These are phyloP conservation scores for Auricularia sp. DNA, from an alignment of 768 basidiomycete genomes.

Conservation along the genomic window DNA sequence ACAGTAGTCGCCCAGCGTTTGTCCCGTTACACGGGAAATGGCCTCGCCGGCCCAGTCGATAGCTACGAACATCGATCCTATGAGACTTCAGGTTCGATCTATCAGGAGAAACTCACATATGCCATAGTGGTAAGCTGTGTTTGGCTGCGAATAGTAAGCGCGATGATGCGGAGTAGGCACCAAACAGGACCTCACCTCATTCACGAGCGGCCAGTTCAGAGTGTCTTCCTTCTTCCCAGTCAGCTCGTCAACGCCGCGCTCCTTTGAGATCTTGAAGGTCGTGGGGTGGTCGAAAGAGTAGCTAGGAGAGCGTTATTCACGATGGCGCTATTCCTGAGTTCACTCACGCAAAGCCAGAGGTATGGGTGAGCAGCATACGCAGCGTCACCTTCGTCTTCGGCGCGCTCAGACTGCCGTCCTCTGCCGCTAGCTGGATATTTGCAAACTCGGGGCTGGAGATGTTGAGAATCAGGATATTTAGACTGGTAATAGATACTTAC, in stretches of 20 bases:
- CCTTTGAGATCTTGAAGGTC: too few species aligned
- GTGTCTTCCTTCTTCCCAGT: neutral
- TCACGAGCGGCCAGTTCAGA: neutral
- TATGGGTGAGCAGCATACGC: constrained; percentile 2
- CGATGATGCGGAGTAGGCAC: neutral
- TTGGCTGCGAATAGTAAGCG: neutral
- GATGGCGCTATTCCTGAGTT: neutral
- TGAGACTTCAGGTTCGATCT: too few species aligned
- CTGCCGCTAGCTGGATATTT: neutral
- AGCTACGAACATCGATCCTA: too few species aligned
- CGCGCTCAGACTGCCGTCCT: neutral
- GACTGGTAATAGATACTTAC: neutral
- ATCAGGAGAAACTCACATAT: neutral
- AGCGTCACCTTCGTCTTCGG: constrained; percentile 3
- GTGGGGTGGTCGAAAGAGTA: neutral
- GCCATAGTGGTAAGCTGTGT: neutral
- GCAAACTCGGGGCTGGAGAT: neutral
- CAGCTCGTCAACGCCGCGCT: neutral
- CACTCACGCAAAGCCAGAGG: constrained; percentile 1
- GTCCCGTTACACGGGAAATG: neutral
- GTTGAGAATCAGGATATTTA: neutral
- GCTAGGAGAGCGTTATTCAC: neutral
- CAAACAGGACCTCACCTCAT: neutral
- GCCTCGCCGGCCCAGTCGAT: neutral
- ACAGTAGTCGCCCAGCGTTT: neutral